Conservation (phyloP, 306 rosid species). For the Clitoria ternatea region DNA sequence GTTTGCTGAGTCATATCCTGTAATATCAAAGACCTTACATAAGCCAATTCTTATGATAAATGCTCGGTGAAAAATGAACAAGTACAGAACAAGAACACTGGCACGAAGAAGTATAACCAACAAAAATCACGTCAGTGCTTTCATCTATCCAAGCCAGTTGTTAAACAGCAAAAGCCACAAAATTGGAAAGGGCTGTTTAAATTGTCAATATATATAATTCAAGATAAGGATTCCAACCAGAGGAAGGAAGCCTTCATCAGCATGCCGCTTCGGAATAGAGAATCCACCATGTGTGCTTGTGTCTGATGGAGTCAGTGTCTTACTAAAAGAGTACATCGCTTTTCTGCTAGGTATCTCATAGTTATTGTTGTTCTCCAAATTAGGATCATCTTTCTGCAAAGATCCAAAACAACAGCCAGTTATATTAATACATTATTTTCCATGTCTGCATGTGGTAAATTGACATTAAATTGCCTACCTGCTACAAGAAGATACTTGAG, state of each 20-base stretch:
- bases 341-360: constrained; percentile 17
- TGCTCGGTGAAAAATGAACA: neutral
- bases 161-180: too few species aligned
- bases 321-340: constrained; percentile 23
- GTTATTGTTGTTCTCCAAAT: constrained; percentile 10
- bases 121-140: neutral
- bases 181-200: neutral
- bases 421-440: neutral
- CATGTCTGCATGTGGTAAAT: neutral
- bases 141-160: neutral
- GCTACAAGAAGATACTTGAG: too few species aligned
- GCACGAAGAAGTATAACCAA: neutral
- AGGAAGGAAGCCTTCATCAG: constrained; percentile 52
- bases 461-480: neutral
- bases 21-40: constrained; percentile 23
- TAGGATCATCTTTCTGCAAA: constrained; percentile 38
- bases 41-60: neutral
- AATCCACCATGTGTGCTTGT: constrained; percentile 74
- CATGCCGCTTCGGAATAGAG: constrained; percentile 56
- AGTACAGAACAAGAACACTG: neutral
- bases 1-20: constrained; percentile 58
- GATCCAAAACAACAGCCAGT: neutral
- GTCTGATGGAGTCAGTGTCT: constrained; percentile 67
- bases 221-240: constrained; percentile 52
- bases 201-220: neutral